phyloP scores from a whole-genome alignment of 2,329 filamentous ascomycete species.

The Aspergillus neoniger region DNA sequence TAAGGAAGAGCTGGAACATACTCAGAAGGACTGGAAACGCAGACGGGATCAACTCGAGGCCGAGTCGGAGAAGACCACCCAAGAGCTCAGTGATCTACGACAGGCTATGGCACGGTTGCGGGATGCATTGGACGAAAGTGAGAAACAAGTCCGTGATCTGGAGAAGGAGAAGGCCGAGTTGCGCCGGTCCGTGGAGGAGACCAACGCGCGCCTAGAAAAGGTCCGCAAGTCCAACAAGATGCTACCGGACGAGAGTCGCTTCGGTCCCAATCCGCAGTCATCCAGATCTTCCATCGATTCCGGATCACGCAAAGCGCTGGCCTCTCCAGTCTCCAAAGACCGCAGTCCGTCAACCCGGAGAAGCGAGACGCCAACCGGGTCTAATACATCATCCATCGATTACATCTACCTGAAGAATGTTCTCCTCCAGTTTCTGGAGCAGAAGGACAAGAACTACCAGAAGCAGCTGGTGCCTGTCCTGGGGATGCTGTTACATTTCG shows the following conservation, averaged over 20 bases:
- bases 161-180: conserved; percentile 81
- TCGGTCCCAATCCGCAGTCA: conserved; percentile 51
- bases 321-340: conserved; percentile 50
- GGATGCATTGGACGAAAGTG: conserved; percentile 80
- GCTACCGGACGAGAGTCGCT: conserved; percentile 61
- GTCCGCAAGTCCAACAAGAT: conserved; percentile 67
- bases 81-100: conserved; percentile 75
- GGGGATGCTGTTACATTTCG: conserved; percentile 67
- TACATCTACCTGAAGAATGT: conserved; percentile 69
- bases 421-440: conserved; percentile 65
- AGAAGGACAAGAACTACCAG: conserved; percentile 68
- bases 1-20: conserved; percentile 73
- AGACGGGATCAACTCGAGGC: conserved; percentile 75
- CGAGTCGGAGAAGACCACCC: conserved; percentile 65
- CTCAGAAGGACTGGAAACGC: conserved; percentile 72
- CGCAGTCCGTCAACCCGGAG: conserved; percentile 35
- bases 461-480: conserved; percentile 67
- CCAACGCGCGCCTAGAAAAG: conserved; percentile 75
- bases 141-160: conserved; percentile 77
- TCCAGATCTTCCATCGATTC: conserved; percentile 63
- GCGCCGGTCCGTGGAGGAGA: conserved; percentile 74
- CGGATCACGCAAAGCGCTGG: conserved; percentile 45
- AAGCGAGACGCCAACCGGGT: conserved; percentile 41
- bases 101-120: conserved; percentile 75
- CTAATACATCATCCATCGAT: conserved; percentile 48